Evolutionary conservation across 805 yeast genomes (phyloP), one percentile per base, ranked within the genome.

Genomic region (Metschnikowia drakensbergensis): DNA sequence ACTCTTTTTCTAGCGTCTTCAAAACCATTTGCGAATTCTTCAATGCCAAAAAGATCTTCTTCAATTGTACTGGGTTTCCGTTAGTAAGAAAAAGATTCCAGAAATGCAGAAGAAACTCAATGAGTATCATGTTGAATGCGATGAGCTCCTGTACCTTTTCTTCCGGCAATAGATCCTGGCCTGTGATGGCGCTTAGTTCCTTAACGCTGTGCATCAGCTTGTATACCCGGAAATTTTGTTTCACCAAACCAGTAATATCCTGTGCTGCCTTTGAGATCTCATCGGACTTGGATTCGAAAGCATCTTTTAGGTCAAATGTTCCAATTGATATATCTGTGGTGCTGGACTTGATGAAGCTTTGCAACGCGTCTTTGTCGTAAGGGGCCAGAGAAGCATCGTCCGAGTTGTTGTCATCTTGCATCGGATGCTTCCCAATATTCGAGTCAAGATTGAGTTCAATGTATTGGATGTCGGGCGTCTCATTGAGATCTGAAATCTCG

Each of bases 211-310:
- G 50, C 27, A 54, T 47, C 49, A 58, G 80, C 42, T 71, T 74
- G 9, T 80, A 77, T 53, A 81, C 83, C 47, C 80, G 77, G 11
- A 82, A 72, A 56, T 81, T 82, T 37, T 69, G 67, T 54, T 75
- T 73, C n/a, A 81, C 77, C 30, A 81, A 70, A 3, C 60, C 59
- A 6, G 74, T 66, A 7, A 81, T 76, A 37, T 75, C 79, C 36
- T 63, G 63, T 28, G 75, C 64, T 1, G 80, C 74, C 30, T 70
- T 72, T 47, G 68, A 71, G 45, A 72, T 76, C 13, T 68, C 74
- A 33, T 58, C 64, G 37, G 62, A 61, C 48, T 58, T 62, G 29
- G 57, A 43, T 6, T 48, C 54, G 47, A 66, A 71, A 0, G 71
- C 66, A 25, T 66, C 74, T 6, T 58, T 55, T 34, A 66, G 51